Evolutionary conservation across 495 filamentous ascomycete species (phyloP), one percentile per base, ranked within the genome.

Genomic region (Tetracladium setigerum): DNA sequence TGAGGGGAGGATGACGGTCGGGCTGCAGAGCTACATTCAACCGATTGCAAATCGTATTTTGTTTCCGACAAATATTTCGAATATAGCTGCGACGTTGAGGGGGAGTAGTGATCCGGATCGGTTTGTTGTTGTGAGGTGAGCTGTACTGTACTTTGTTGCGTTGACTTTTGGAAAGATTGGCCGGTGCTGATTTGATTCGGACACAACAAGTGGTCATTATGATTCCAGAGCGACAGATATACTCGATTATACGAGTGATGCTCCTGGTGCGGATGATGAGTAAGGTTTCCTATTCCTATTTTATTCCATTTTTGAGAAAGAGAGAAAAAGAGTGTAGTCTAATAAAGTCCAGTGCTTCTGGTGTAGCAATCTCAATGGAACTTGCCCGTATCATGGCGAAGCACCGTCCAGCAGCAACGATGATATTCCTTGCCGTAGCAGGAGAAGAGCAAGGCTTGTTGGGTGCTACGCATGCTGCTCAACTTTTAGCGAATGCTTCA

Each of bases 211-310:
- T 38, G 73, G 73, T 5, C 74, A 78, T 49, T 78, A 78, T 58
- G 74, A 78, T 51, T 67, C 56, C 32, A 60, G 73, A 7, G 60
- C 64, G 8, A 67, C 64, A n/a, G 64, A 78, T 53, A 48, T 68
- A 5, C 61, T 68, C 24, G 59, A 78, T 53, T 75, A 67, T 50
- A 63, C 61, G n/a, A 56, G 53, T 48, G 70, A 74, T 46, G 70
- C 72, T 7, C 74, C 74, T 6, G 74, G 74, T 8, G 71, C 74
- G 2, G 70, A 78, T 51, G 74, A 78, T 45, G 71, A 78, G 49
- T 46, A 36, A 36, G 72, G 67, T 10, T 64, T 62, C 1, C 58
- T 58, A 1, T 60, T 62, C 0, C 53, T 58, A 30, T 50, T 39
- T n/a, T 35, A 40, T 31, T 18, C 12, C 14, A 6, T n/a, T 40